Evolutionary conservation across 1,284 basidiomycete species (phyloP), one percentile per base, ranked within the genome.

Genomic region (Irpex lacteus): DNA sequence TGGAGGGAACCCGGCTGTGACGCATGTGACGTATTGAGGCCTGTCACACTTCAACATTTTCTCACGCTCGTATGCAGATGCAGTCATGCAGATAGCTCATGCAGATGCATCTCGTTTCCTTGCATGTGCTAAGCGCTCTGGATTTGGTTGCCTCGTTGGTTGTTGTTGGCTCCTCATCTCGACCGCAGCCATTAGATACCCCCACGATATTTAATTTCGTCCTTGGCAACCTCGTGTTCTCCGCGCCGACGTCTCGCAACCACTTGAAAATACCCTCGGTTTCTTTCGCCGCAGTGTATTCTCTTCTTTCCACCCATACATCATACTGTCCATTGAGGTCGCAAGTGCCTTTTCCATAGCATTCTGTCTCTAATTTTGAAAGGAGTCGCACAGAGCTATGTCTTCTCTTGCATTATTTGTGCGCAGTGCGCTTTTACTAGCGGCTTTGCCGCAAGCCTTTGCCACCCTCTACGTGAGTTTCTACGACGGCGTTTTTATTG

Each of bases 151-250:
- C 44, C 44, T 47, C n/a, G 44, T 47, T 11, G 44, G n/a, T 47
- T 13, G 9, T 47, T 47, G 44, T n/a, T 53, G 15, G 52, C 52
- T 53, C n/a, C 52, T 9, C 21, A 18, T n/a, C 52, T n/a, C 52
- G 26, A 53, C 21, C 52, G 13, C 21, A 26, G 19, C 52, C n/a
- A 53, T 53, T 26, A 26, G 26, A 53, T 53, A 9, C 15, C 19
- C 52, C 52, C 13, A 9, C 52, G 40, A 44, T 44, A 18, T 13
- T 18, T 53, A 53, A 53, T 53, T 26, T 53, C 21, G 50, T 53
- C 54, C 54, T 56, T 56, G 54, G 34, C 54, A 26, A 56, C 54
- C 54, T 56, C 34, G 54, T 56, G 34, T 13, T 32, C 54, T 32
- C 13, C 13, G 13, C 11, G 32, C 54, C 54, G 54, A 56, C 54